Base-by-base conservation (phyloP, 1,284 basidiomycete species). In the Vanrija sp. region DNA sequence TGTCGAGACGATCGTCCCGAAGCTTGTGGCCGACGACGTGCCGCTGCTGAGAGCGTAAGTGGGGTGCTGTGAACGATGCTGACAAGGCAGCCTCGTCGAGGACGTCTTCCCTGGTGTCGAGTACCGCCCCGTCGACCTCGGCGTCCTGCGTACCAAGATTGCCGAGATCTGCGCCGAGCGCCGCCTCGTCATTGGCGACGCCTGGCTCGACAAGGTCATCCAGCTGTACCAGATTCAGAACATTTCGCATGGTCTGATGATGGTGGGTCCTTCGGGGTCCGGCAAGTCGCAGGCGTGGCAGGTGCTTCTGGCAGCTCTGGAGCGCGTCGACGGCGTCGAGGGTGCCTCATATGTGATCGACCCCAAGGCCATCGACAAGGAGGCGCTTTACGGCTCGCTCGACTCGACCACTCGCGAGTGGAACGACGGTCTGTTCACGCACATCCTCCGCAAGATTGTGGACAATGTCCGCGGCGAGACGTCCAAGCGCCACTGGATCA, bases 141-240 rank as follows among this genome's bases (percentile, higher is more conserved):
- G 89, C 62, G 83, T 86, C 14, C 83, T 99, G 22, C 85, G 85
- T 23, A 82, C 85, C 62, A 85, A 96, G 65, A 93, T 99, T 56
- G 75, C 84, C 59, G 85, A 87, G 59, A 89, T 98, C 48, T 98
- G 95, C 75, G 78, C 81, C 14, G 92, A 97, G 74, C 84, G 85
- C 18, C 86, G 92, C 39, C 80, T 98, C 22, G 83, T 95, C 16
- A 79, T 85, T 51, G 89, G 91, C 27, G 89, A 93, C 45, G 83
- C 85, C 22, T 99, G 97, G 95, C 82, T 92, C 48, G 84, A 86
- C 66, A 99, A 99, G 80, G 94, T 98, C 59, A 79, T 98, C 23
- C 96, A 99, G 75, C 82, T 99, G 14, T 98, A 98, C 75, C 96
- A 98, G 75, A 98, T 99, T 56, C 96, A 98, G 77, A 97, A 95